Conservation (phyloP, 306 rosid genomes). For the Trifolium pratense region DNA sequence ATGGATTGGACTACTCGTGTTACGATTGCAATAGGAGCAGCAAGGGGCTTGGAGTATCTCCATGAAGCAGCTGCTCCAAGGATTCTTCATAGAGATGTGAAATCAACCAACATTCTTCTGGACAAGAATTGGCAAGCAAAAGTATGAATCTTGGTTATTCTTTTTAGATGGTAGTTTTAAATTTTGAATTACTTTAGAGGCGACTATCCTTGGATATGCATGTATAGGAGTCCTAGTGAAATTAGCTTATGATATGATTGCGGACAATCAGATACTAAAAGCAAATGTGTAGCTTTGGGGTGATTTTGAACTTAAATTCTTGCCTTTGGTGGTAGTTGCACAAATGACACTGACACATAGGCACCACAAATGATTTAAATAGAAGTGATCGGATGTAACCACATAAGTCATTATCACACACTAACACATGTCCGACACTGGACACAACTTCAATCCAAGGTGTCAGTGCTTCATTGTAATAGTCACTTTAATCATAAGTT, state of each 20-base stretch:
- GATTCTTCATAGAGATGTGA: constrained; percentile 95
- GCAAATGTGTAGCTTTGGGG: neutral
- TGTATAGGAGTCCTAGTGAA: neutral
- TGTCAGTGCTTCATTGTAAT: neutral
- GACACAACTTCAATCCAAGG: neutral
- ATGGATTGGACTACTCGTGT: constrained; percentile 88
- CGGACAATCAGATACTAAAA: neutral
- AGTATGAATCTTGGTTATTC: constrained; percentile 53
- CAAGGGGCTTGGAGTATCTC: constrained; percentile 97
- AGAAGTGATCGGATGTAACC: no score
- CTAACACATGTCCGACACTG: neutral
- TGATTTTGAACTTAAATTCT: constrained; percentile 14
- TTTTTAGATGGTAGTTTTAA: constrained; percentile 21
- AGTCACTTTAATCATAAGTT: constrained; percentile 19
- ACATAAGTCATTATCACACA: neutral
- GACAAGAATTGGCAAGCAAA: constrained; percentile 91
- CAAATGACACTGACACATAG: neutral
- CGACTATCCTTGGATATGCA: neutral
- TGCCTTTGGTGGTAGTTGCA: neutral
- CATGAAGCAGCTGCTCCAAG: constrained; percentile 99
- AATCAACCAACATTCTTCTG: constrained; percentile 95
- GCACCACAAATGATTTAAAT: neutral
- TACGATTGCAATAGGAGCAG: constrained; percentile 87
- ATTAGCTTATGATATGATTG: constrained; percentile 8
- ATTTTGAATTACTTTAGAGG: neutral